Percentiles rank a stretch among this genome's conserved stretches.
Conservation (phyloP, 352 stramenopile species). For the Phytophthora aleatoria region DNA sequence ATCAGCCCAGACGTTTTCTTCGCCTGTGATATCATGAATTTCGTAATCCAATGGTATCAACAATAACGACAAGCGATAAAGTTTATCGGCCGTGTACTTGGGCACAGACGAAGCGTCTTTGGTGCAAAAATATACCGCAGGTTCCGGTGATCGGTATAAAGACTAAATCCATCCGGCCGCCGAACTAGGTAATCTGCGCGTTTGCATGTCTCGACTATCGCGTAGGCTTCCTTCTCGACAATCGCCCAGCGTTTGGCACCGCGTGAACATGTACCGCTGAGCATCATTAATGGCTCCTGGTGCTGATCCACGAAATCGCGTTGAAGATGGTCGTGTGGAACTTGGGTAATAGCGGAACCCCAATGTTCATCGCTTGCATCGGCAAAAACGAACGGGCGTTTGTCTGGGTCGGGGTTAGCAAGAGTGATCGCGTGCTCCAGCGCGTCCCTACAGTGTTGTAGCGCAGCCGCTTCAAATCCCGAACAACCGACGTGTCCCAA, state of each 20-base stretch:
- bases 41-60: constrained; percentile 9
- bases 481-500: background rate
- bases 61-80: background rate
- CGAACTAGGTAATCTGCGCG: background rate
- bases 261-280: background rate
- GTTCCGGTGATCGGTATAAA: background rate
- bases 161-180: background rate
- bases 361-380: background rate
- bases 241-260: background rate
- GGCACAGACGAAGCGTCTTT: background rate
- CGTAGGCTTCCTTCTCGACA: background rate
- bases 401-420: background rate
- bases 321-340: background rate
- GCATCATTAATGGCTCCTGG: constrained; percentile 1
- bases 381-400: background rate
- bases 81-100: constrained; percentile 2
- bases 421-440: background rate
- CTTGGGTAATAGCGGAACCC: background rate
- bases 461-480: background rate
- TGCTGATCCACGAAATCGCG: background rate
- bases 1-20: constrained; percentile 13
- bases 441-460: background rate
- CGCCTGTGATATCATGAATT: constrained; percentile 22
- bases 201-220: background rate
- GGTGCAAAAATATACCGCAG: background rate